Evolutionary conservation across 2,329 filamentous ascomycete species (phyloP).

Genomic region (Diplodia corticola): DNA sequence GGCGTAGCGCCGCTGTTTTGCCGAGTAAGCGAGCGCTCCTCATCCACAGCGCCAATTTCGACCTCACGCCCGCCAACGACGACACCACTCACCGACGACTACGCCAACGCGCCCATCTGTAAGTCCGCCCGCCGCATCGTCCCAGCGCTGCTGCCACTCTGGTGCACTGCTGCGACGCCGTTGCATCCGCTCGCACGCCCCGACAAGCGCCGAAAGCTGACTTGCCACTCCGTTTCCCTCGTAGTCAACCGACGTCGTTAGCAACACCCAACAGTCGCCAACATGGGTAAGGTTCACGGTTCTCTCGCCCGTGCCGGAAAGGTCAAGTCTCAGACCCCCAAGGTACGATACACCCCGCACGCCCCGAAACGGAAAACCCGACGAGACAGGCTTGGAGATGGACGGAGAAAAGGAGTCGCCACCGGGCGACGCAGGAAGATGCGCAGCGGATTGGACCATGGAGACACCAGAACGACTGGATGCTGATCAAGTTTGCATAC

Average conservation of each 20-base stretch:
- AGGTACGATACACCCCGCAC: slow-evolving; percentile 59
- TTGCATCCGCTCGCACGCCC: neutral
- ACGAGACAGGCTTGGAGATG: slow-evolving; percentile 32
- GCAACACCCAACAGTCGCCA: slow-evolving; percentile 50
- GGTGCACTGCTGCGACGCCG: neutral
- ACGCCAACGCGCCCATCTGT: slow-evolving; percentile 36
- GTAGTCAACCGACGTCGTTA: slow-evolving; percentile 27
- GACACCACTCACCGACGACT: slow-evolving; percentile 36
- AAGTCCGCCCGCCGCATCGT: slow-evolving; percentile 31
- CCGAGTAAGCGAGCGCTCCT: slow-evolving; percentile 19
- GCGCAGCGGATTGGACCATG: slow-evolving; percentile 30
- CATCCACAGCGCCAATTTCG: slow-evolving; percentile 33
- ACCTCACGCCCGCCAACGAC: slow-evolving; percentile 31
- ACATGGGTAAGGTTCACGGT: slow-evolving; percentile 92
- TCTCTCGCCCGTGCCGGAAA: slow-evolving; percentile 95
- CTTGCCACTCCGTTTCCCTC: slow-evolving; percentile 33
- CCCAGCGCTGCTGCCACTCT: neutral
- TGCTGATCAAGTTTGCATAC: slow-evolving; percentile 12
- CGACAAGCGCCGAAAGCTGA: neutral
- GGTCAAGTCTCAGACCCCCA: slow-evolving; percentile 95
- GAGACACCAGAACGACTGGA: neutral
- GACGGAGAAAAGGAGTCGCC: slow-evolving; percentile 3
- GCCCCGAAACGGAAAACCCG: slow-evolving; percentile 29
- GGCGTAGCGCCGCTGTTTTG: slow-evolving; percentile 20
- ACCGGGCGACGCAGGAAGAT: slow-evolving; percentile 10